Evolutionary conservation across 192 early-diverging fungal genomes (phyloP), one percentile per base, ranked within the genome.

Genomic region (Jimgerdemannia lactiflua): DNA sequence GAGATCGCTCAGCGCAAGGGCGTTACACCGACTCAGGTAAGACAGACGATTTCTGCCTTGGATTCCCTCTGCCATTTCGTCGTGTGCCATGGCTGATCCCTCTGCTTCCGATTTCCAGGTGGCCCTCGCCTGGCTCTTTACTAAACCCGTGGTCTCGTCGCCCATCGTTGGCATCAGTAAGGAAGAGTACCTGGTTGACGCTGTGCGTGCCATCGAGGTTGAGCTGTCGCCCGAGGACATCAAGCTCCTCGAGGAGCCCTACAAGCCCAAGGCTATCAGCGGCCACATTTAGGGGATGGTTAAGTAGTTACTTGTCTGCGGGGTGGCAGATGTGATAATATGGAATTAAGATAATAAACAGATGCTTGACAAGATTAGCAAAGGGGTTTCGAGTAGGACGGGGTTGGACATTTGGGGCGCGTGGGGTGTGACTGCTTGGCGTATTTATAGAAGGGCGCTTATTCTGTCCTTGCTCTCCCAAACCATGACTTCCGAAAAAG

Each of bases 81-180:
- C 29, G 29, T 29, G 29, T 29, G 29, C 29, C 29, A 29, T 29
- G 29, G 29, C 29, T 29, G 29, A 29, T 29, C 29, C 29, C 29
- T 29, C 29, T 1, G 29, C 29, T 29, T 29, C 29, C 29, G 29
- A 29, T 20, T 68, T 3, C 39, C 68, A 73, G 76, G 14, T 76
- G 42, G 72, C 78, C 40, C 70, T 80, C 11, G 74, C 75, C 65
- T 76, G 78, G 72, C 64, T 75, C n/a, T 64, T 80, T 40, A 39
- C 65, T 20, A 76, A 75, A 44, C 40, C 71, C 69, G 65, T 42
- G 43, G 71, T 76, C 10, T 71, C 71, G 6, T 19, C 78, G 19
- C 74, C 79, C n/a, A 76, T 80, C 49, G 71, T 80, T 19, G 79
- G 79, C 18, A 67, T 76, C 19, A 39, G 71, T 17, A 80, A 73